Base-by-base conservation (phyloP, 495 filamentous ascomycete species). In the Penicillium dipodomyicola region DNA sequence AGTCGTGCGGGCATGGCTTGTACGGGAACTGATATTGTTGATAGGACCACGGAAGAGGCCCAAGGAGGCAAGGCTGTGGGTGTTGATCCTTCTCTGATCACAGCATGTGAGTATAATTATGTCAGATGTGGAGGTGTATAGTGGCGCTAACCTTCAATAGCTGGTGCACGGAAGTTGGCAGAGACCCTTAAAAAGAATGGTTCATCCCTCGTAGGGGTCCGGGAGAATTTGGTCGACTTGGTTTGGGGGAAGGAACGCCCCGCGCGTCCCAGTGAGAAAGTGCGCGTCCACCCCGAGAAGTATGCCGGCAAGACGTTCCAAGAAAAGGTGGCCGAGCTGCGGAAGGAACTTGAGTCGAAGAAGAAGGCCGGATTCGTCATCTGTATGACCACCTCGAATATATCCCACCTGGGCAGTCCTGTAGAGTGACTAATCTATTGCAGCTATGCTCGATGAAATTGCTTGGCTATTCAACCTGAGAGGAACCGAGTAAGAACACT, bases 391-490 rank as follows among this genome's bases (percentile, higher is more conserved):
- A 23, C 4, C 11, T 25, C 12, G 9, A 25, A 29, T 9, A 25
- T n/a, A 45, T 20, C 41, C 2, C 14, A n/a, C n/a, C n/a, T n/a
- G n/a, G n/a, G n/a, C n/a, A 19, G 8, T 25, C 14, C 8, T 8
- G 5, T 3, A 15, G 4, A 52, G 30, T 42, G n/a, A 50, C 70
- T 74, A 59, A 74, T 47, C 4, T 42, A 42, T 49, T 11, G 23
- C 55, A 85, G 82, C 83, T 15, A 92, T 96, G 89, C 82, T 99
- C 29, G 95, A 99, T 65, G 95, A 99, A 67, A 87, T 97, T 65
- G 95, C 95, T 30, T 99, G 95, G 95, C 78, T 99, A 39, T 97
- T 93, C 72, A 99, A 99, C 73, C 74, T 99, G 42, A 85, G 95
- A 69, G 95, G 95, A 67, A 96, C 79, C 72, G 95, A 99, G 85